These are phyloP conservation scores for Chlamydomonas applanata DNA, from an alignment of 139 green algal species.

Conservation along the genomic window DNA sequence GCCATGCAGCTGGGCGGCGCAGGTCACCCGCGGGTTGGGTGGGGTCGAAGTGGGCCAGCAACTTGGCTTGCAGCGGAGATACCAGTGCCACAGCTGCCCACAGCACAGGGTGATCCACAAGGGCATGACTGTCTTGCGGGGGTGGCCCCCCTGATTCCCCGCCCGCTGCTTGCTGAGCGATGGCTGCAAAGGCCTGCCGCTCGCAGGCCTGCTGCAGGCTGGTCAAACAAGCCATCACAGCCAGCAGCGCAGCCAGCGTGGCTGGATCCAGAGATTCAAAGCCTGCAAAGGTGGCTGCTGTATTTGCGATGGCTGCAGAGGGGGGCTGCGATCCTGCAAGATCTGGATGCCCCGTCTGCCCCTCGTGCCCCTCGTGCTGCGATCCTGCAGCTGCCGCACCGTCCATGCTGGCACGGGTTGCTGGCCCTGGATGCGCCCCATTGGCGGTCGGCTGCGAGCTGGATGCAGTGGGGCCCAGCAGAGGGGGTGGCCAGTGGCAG, in stretches of 20 bases:
- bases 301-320: no score
- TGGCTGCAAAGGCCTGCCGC: no score
- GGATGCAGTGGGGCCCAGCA: neutral
- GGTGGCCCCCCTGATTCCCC: neutral
- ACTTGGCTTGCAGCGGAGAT: neutral
- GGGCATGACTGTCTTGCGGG: no score
- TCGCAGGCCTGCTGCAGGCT: no score
- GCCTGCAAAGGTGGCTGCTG: neutral
- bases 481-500: neutral
- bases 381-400: neutral
- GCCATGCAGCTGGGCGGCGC: neutral
- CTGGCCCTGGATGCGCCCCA: neutral
- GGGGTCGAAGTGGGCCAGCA: neutral
- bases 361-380: neutral
- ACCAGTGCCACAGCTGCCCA: slow-evolving; percentile 3
- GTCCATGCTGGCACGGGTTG: neutral
- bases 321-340: no score
- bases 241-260: neutral
- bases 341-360: neutral
- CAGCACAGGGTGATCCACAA: neutral
- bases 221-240: no score
- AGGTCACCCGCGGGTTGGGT: neutral
- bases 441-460: neutral
- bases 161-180: neutral
- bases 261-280: neutral